Evolutionary conservation across 140 eudicot genomes (phyloP), one percentile per base, ranked within the genome.

Genomic region (Oenanthe javanica): DNA sequence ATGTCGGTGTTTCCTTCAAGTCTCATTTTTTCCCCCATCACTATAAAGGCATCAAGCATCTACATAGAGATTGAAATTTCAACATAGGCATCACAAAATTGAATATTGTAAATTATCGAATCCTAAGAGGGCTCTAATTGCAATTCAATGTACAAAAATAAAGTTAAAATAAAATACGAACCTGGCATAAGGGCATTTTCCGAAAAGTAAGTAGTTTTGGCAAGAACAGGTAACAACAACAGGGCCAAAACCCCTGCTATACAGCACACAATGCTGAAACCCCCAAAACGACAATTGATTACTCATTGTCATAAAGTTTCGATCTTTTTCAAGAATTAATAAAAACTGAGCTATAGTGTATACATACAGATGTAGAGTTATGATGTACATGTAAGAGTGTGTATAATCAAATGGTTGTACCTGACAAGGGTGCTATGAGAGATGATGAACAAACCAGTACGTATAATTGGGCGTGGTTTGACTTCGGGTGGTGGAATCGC

Each of bases 141-240:
- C 48, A 70, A 63, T 6, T 6, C 9, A 64, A 9, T 64, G 71
- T 23, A 64, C 67, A 18, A 57, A 57, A 21, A 43, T 43, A 7
- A 31, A 2, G 51, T 3, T 1, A 21, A 45, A 21, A 71, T 43
- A 43, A 36, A 36, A 71, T 7, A 88, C 88, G 50, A 52, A 94
- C 98, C 99, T 79, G 99, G 99, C 92, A 95, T 88, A 49, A 95
- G 88, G 15, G 99, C 99, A 86, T 95, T 95, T 83, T 95, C 99
- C 1, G 98, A 93, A 72, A 95, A 83, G 85, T 95, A 93, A 49
- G 99, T 95, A 80, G 86, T 91, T 87, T 95, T 95, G 67, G 98
- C 98, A 7, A 93, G 92, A 78, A 89, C 87, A 47, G 99, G 97
- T 77, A 93, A 82, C 70, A 91, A 78, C 31, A 96, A 79, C 9